These are phyloP conservation scores for Bremia lactucae DNA, from an alignment of 352 stramenopile genomes.

Conservation along the genomic window DNA sequence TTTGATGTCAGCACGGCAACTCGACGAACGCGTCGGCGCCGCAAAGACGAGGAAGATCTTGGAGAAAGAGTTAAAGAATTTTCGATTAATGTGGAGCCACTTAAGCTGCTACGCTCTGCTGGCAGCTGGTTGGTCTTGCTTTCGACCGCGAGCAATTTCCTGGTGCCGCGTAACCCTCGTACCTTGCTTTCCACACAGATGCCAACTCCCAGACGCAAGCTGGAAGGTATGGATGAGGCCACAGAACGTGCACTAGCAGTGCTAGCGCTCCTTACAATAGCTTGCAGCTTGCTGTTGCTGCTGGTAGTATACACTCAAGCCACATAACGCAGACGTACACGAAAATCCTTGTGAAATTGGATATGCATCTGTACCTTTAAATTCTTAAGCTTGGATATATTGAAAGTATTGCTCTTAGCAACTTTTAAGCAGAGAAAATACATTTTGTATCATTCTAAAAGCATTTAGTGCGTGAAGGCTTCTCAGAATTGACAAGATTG, in stretches of 20 bases:
- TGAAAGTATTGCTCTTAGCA: too few relatives aligned
- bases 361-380: too few relatives aligned
- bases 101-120: slow-evolving; percentile 19
- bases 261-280: slow-evolving; percentile 23
- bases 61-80: slow-evolving; percentile 20
- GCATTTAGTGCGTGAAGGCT: too few relatives aligned
- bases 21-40: slow-evolving; percentile 20
- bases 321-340: slow-evolving; percentile 1
- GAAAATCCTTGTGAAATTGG: too few relatives aligned
- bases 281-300: slow-evolving; percentile 23
- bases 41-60: slow-evolving; percentile 35
- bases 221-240: slow-evolving; percentile 19
- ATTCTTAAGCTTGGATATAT: too few relatives aligned
- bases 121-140: slow-evolving; percentile 24
- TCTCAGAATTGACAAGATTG: too few relatives aligned
- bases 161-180: slow-evolving; percentile 7
- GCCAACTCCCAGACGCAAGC: slow-evolving; percentile 10
- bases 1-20: slow-evolving; percentile 15
- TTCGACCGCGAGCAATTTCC: slow-evolving; percentile 9
- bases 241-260: slow-evolving; percentile 26
- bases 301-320: slow-evolving; percentile 23
- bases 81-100: slow-evolving; percentile 17
- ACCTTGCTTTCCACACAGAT: slow-evolving; percentile 14
- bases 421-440: too few relatives aligned
- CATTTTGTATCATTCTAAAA: too few relatives aligned